Evolutionary conservation across 805 yeast genomes (phyloP).

Genomic region (Lachancea thermotolerans): DNA sequence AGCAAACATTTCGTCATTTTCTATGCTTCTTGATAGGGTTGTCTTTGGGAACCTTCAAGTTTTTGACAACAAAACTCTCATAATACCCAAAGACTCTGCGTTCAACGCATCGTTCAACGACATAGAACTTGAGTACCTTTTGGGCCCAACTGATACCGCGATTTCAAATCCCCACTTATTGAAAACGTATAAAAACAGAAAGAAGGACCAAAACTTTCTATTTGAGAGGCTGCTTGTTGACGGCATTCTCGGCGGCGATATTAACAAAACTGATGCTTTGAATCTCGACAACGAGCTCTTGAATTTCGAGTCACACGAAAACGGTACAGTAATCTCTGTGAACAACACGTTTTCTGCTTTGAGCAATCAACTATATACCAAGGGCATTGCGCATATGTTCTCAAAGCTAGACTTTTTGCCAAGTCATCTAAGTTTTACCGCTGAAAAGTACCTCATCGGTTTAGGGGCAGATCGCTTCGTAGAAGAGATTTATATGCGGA

Average conservation of each 20-base stretch:
- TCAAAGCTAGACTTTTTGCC: conserved; percentile 26
- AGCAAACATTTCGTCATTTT: background rate
- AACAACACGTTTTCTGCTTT: conserved; percentile 26
- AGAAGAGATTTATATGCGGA: conserved; percentile 59
- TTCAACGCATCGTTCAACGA: conserved; percentile 31
- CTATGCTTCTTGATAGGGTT: background rate
- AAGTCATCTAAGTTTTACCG: conserved; percentile 37
- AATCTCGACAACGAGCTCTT: conserved; percentile 26
- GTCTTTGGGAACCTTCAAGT: conserved; percentile 3
- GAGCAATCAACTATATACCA: conserved; percentile 39
- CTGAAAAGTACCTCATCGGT: conserved; percentile 53
- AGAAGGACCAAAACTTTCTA: conserved; percentile 14
- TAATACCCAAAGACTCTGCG: conserved; percentile 41
- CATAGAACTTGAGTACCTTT: conserved; percentile 42
- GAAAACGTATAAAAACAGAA: conserved; percentile 9
- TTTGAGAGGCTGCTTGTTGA: conserved; percentile 32
- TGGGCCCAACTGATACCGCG: background rate
- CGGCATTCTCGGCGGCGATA: conserved; percentile 42
- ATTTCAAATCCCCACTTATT: conserved; percentile 7
- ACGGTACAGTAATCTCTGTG: conserved; percentile 33
- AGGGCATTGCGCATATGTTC: conserved; percentile 48
- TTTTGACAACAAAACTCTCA: conserved; percentile 35
- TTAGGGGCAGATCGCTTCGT: conserved; percentile 57
- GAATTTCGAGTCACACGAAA: conserved; percentile 17
- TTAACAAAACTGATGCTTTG: conserved; percentile 12